Evolutionary conservation across 1,284 basidiomycete species (phyloP).

Genomic region (Cutaneotrichosporon sp.): DNA sequence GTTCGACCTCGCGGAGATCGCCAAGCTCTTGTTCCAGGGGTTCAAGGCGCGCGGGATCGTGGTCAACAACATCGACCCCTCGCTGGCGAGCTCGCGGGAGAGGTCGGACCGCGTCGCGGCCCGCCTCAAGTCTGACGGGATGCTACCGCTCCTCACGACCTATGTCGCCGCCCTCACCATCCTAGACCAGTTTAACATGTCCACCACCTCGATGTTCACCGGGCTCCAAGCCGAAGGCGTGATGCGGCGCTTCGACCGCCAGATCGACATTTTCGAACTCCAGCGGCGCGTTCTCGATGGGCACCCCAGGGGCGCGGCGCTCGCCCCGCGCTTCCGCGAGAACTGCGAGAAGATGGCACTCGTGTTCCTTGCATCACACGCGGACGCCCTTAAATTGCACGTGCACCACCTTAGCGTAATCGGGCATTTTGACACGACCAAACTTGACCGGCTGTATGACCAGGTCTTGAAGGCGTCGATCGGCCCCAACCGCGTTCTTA

Average conservation of each 20-base stretch:
- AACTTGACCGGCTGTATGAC: slow-evolving; percentile 22
- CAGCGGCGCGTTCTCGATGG: too few relatives aligned
- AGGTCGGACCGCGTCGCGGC: slow-evolving; percentile 29
- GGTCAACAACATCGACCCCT: slow-evolving; percentile 25
- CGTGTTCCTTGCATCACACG: too few relatives aligned
- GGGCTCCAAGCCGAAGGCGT: too few relatives aligned
- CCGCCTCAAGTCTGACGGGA: slow-evolving; percentile 26
- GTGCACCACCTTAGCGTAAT: too few relatives aligned
- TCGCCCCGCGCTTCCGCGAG: too few relatives aligned
- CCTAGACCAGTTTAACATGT: slow-evolving; percentile 27
- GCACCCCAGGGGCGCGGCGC: too few relatives aligned
- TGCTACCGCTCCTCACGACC: slow-evolving; percentile 24
- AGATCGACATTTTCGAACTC: too few relatives aligned
- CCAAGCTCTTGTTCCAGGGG: slow-evolving; percentile 11
- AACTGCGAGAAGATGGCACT: too few relatives aligned
- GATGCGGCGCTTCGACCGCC: too few relatives aligned
- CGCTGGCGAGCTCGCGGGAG: slow-evolving; percentile 21
- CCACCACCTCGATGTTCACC: slow-evolving; percentile 19
- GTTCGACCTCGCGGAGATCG: slow-evolving; percentile 24
- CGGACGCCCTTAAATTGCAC: too few relatives aligned
- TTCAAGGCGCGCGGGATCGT: slow-evolving; percentile 24
- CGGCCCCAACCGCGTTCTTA: slow-evolving; percentile 25
- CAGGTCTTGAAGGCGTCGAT: slow-evolving; percentile 27
- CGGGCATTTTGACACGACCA: too few relatives aligned
- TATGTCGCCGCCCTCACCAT: slow-evolving; percentile 33